Base-by-base conservation (phyloP, 345 rosid genomes). In the Bruguiera gymnorhiza region DNA sequence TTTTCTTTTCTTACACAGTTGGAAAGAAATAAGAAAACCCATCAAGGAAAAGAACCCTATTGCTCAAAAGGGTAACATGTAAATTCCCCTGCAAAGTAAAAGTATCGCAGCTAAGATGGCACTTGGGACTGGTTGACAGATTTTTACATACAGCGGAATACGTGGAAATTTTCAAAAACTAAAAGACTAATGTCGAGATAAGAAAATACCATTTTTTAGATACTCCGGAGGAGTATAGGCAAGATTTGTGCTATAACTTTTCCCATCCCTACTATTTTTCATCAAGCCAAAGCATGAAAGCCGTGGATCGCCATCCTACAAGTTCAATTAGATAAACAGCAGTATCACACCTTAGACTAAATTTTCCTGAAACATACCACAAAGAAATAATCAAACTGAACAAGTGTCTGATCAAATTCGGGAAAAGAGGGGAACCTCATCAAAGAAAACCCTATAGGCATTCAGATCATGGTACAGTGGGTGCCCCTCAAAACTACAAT, bases 281-380 rank as follows among this genome's bases (percentile, higher is more conserved):
- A 92, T 96, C 80, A 96, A 84, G 51, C 99, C 99, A 61, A 95
- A 95, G 85, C 99, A 88, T 18, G 99, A 95, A 75, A 95, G 97
- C 48, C 96, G 87, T 26, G 99, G 97, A 85, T 95, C 99, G 65
- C 97, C 97, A 82, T 90, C 89, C 99, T 95, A 81, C 70, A 74
- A 77, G 23, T 60, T 76, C 66, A 76, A 80, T 61, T 59, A 54
- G 6, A 63, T 24, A 60, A 60, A 59, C 61, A 61, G 63, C 26
- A 30, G 54, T 39, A 39, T 65, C n/a, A 63, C 65, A 11, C 37
- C 60, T 54, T 32, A 24, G 67, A 23, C 27, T 64, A 74, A 24
- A 21, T 61, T 63, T 24, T 71, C 67, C 50, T 62, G 32, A 37
- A 68, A 57, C 20, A 70, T 62, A 6, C 26, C 19, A 24, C 1